phyloP scores from a whole-genome alignment of 805 yeast species.

The Starmerella asiatica region DNA sequence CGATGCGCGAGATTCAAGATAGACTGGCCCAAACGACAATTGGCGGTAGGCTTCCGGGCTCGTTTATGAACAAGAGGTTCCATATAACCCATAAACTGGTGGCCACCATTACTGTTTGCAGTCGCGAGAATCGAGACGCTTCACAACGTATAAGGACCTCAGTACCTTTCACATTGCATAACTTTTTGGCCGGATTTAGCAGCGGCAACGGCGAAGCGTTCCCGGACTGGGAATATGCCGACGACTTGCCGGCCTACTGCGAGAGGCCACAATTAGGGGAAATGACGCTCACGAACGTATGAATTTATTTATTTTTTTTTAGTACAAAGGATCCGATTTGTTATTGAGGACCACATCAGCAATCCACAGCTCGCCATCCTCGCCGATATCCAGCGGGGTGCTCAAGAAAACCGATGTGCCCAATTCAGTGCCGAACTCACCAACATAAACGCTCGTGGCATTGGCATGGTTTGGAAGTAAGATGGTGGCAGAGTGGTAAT shows the following conservation, averaged over 20 bases:
- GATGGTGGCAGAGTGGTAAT: too few relatives aligned
- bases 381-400: conserved; percentile 5
- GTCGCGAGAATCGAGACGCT: conserved; percentile 9
- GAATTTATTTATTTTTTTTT: background rate
- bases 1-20: conserved; percentile 7
- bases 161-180: conserved; percentile 8
- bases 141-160: conserved; percentile 6
- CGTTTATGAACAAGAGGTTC: conserved; percentile 11
- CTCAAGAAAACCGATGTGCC: background rate
- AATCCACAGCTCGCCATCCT: background rate
- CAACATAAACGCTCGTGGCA: too few relatives aligned
- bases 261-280: conserved; percentile 5
- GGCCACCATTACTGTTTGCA: conserved; percentile 7
- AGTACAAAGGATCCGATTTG: background rate
- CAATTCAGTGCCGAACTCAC: background rate
- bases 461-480: too few relatives aligned
- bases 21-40: conserved; percentile 1
- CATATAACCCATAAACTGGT: conserved; percentile 14
- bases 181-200: background rate
- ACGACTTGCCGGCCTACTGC: conserved; percentile 4
- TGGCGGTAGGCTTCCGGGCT: conserved; percentile 9
- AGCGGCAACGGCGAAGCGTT: background rate
- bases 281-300: background rate
- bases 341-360: background rate
- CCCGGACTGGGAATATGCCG: background rate